These are phyloP conservation scores for Pulveroboletus sp. DNA, from an alignment of 768 basidiomycete genomes.

Conservation along the genomic window DNA sequence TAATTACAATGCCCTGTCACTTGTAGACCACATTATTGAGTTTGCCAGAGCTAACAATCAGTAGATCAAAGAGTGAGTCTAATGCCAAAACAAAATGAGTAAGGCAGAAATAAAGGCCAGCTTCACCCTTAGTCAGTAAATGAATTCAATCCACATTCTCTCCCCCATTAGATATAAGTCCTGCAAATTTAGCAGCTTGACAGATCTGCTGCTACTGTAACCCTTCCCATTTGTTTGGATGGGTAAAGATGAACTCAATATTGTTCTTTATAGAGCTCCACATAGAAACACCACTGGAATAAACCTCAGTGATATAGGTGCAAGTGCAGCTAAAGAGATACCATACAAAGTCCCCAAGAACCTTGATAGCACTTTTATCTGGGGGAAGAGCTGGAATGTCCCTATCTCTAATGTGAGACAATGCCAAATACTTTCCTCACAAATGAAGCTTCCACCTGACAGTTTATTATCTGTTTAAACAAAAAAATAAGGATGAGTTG, in stretches of 20 bases:
- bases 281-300: constrained; percentile 24
- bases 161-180: constrained; percentile 13
- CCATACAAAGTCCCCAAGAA: constrained; percentile 25
- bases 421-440: constrained; percentile 22
- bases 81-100: constrained; percentile 37
- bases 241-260: constrained; percentile 23
- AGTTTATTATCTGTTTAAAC: neutral
- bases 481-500: neutral
- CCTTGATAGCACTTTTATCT: constrained; percentile 14
- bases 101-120: constrained; percentile 36
- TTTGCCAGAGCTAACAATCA: constrained; percentile 1
- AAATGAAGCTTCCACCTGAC: constrained; percentile 36
- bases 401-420: constrained; percentile 19
- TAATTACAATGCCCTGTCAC: constrained; percentile 34
- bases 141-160: constrained; percentile 8
- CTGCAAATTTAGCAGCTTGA: constrained; percentile 20
- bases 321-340: constrained; percentile 25
- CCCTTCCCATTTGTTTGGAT: constrained; percentile 33
- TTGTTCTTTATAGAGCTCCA: constrained; percentile 22
- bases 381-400: constrained; percentile 24
- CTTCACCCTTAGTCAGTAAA: constrained; percentile 26
- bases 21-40: too few species aligned
- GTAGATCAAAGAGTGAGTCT: constrained; percentile 17
- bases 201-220: constrained; percentile 28
- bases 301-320: constrained; percentile 19